Percentiles rank a stretch among this genome's conserved stretches.
Evolutionary conservation across 2,329 filamentous ascomycete species (phyloP).

Genomic region (Scleromitrula shiraiana): DNA sequence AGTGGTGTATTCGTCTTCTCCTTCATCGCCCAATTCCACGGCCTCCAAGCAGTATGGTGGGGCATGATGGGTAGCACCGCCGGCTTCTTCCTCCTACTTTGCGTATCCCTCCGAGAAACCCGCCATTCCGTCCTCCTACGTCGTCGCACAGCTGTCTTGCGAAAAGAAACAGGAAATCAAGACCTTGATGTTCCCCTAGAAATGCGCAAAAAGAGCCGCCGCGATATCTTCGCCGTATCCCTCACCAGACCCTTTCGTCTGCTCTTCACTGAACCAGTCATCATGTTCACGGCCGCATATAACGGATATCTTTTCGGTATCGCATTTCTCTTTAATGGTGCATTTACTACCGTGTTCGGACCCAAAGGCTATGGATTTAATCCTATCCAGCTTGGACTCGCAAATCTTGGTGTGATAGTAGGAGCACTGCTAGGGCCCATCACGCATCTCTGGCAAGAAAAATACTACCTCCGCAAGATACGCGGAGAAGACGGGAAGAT

Average conservation of each 20-base stretch:
- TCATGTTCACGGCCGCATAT: conserved; percentile 31
- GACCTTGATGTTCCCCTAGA: conserved; percentile 32
- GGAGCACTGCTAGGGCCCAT: conserved; percentile 54
- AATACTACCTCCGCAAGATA: conserved; percentile 44
- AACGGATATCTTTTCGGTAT: conserved; percentile 32
- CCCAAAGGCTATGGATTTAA: conserved; percentile 31
- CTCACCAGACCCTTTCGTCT: conserved; percentile 34
- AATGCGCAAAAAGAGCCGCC: conserved; percentile 38
- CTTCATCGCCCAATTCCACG: conserved; percentile 9
- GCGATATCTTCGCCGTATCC: conserved; percentile 28
- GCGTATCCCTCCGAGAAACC: conserved; percentile 33
- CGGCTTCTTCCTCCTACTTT: conserved; percentile 10
- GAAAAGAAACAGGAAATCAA: conserved; percentile 42
- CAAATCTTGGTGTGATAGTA: conserved; percentile 33
- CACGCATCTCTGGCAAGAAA: conserved; percentile 65
- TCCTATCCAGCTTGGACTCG: conserved; percentile 30
- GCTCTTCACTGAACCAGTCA: conserved; percentile 31
- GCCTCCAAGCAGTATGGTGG: conserved; percentile 11
- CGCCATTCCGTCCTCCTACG: conserved; percentile 40
- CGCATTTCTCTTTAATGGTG: conserved; percentile 34
- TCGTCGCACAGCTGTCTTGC: conserved; percentile 36
- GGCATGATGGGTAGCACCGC: conserved; percentile 9
- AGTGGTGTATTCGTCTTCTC: conserved; percentile 25
- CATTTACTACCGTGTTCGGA: conserved; percentile 34
- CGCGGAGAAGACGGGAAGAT: conserved; percentile 8